Evolutionary conservation across 805 yeast genomes (phyloP).

Genomic region (Suhomyces xylopsoci): DNA sequence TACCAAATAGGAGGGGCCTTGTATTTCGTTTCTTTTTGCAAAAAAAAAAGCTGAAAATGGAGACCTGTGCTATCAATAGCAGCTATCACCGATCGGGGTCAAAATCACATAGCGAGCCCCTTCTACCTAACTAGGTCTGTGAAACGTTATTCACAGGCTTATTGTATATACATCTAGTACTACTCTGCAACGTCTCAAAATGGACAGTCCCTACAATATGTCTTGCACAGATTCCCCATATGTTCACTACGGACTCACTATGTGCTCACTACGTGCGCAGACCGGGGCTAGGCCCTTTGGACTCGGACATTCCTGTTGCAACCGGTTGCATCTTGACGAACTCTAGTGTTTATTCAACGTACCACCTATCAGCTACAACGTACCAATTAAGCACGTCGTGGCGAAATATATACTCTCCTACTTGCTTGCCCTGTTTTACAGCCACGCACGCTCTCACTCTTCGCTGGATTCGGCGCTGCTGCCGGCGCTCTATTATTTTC

Average conservation of each 20-base stretch:
- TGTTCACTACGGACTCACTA: background rate
- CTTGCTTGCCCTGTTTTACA: slow-evolving; percentile 13
- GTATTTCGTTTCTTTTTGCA: slow-evolving; percentile 1
- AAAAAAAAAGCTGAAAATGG: background rate
- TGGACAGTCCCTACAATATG: background rate
- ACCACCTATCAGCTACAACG: slow-evolving; percentile 14
- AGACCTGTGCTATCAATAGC: background rate
- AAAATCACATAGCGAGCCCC: background rate
- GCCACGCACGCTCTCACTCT: slow-evolving; percentile 24
- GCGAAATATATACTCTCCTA: slow-evolving; percentile 32
- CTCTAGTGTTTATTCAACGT: background rate
- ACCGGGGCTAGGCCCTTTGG: background rate
- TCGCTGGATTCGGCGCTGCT: slow-evolving; percentile 24
- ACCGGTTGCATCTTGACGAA: background rate
- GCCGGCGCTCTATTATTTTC: slow-evolving; percentile 18
- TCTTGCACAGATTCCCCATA: background rate
- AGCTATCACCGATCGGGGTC: background rate
- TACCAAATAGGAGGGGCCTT: slow-evolving; percentile 3
- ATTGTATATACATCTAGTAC: background rate
- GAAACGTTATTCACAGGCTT: background rate
- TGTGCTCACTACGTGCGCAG: background rate
- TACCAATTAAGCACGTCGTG: slow-evolving; percentile 29
- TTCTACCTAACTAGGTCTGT: background rate
- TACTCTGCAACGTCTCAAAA: background rate
- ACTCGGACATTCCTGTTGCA: background rate